Evolutionary conservation across 768 basidiomycete genomes (phyloP).

Genomic region (Xerocomellus chrysenteron): DNA sequence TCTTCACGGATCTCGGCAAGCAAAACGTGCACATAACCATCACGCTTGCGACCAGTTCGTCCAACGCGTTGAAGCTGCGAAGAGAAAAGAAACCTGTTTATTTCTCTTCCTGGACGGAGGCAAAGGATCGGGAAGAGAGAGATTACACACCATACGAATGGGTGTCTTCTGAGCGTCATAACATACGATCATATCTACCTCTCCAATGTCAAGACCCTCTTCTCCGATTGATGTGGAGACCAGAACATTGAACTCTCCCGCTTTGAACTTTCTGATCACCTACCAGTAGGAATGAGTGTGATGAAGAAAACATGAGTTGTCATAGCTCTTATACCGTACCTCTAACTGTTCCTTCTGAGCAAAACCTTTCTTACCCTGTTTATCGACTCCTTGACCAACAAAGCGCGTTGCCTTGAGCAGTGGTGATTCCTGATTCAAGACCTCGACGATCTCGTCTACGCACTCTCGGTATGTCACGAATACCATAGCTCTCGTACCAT

Average conservation of each 20-base stretch:
- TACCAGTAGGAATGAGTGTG: constrained; percentile 31
- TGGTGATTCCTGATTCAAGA: constrained; percentile 72
- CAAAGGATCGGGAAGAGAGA: neutral
- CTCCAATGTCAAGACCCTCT: constrained; percentile 97
- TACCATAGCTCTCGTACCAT: constrained; percentile 80
- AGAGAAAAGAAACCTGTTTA: constrained; percentile 1
- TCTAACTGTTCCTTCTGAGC: constrained; percentile 90
- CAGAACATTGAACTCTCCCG: constrained; percentile 84
- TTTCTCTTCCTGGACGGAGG: neutral
- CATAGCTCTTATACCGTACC: constrained; percentile 43
- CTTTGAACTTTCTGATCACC: constrained; percentile 87
- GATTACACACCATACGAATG: constrained; percentile 80
- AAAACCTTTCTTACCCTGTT: constrained; percentile 82
- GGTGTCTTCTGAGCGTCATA: constrained; percentile 97
- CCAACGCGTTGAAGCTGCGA: constrained; percentile 91
- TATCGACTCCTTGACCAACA: constrained; percentile 87
- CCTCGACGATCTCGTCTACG: constrained; percentile 87
- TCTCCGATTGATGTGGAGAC: constrained; percentile 98
- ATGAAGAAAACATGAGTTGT: constrained; percentile 3
- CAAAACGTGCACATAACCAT: constrained; percentile 87
- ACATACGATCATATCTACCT: constrained; percentile 93
- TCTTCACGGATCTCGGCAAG: constrained; percentile 92
- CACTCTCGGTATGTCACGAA: constrained; percentile 89
- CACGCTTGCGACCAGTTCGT: constrained; percentile 89
- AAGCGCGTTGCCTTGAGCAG: constrained; percentile 82